Conservation (phyloP, 2,329 filamentous ascomycete species). For the Aureobasidium sp. region DNA sequence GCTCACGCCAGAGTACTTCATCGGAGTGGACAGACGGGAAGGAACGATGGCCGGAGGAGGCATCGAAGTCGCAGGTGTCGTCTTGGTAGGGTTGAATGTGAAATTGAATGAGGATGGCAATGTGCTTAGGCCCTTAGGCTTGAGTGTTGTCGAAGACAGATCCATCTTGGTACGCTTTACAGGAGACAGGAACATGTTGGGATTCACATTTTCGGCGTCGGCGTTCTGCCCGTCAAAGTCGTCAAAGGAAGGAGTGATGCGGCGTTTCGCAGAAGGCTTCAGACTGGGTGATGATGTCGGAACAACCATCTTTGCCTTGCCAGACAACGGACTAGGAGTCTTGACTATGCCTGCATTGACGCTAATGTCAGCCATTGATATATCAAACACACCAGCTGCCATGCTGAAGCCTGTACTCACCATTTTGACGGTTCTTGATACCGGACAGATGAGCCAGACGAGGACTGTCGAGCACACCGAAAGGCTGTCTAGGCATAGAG, state of each 20-base stretch:
- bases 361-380: slow-evolving; percentile 11
- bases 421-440: slow-evolving; percentile 68
- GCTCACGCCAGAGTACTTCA: slow-evolving; percentile 30
- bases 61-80: slow-evolving; percentile 30
- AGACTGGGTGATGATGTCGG: slow-evolving; percentile 23
- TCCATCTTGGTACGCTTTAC: slow-evolving; percentile 47
- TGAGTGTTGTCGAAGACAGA: slow-evolving; percentile 25
- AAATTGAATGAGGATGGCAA: slow-evolving; percentile 25
- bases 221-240: slow-evolving; percentile 26
- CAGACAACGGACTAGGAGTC: slow-evolving; percentile 20
- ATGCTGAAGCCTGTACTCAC: slow-evolving; percentile 30
- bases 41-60: slow-evolving; percentile 29
- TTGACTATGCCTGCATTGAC: slow-evolving; percentile 15
- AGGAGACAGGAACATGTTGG: slow-evolving; percentile 43
- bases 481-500: slow-evolving; percentile 55
- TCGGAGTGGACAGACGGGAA: slow-evolving; percentile 30
- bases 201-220: slow-evolving; percentile 56
- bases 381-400: slow-evolving; percentile 16
- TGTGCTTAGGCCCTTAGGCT: slow-evolving; percentile 35
- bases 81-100: slow-evolving; percentile 20
- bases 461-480: slow-evolving; percentile 63
- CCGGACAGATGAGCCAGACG: slow-evolving; percentile 66
- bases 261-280: slow-evolving; percentile 40
- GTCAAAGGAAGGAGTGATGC: slow-evolving; percentile 38
- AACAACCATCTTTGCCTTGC: slow-evolving; percentile 25